phyloP scores from a whole-genome alignment of 2,329 filamentous ascomycete species.

The Phialophora expanda region DNA sequence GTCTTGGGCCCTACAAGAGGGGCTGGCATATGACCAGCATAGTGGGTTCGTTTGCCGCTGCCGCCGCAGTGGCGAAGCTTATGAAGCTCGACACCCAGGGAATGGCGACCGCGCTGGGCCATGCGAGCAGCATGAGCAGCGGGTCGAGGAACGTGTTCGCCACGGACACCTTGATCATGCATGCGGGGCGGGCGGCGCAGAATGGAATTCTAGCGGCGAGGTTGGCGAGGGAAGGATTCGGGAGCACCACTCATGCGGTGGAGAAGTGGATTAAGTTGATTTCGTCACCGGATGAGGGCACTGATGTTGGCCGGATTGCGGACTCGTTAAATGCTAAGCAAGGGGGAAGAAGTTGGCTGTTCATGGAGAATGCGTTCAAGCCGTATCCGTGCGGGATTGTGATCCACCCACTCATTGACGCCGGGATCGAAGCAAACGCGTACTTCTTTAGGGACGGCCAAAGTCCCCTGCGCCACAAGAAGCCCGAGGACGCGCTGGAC shows the following conservation, averaged over 20 bases:
- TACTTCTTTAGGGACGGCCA: conserved; percentile 1
- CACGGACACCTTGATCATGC: conserved; percentile 17
- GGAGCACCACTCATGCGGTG: conserved; percentile 4
- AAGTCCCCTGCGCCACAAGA: not conserved
- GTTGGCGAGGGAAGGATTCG: conserved; percentile 4
- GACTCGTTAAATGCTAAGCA: conserved; percentile 3
- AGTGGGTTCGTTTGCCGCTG: conserved; percentile 13
- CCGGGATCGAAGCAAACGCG: conserved; percentile 54
- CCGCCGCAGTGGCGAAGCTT: conserved; percentile 5
- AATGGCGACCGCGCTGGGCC: conserved; percentile 15
- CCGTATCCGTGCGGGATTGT: conserved; percentile 63
- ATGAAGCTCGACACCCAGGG: conserved; percentile 12
- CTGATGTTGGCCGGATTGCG: not conserved
- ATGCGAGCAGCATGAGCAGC: conserved; percentile 12
- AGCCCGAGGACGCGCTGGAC: conserved; percentile 7
- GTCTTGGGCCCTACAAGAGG: conserved; percentile 18
- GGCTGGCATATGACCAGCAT: conserved; percentile 20
- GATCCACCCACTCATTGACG: conserved; percentile 62
- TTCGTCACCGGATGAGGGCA: not conserved
- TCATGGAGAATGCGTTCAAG: conserved; percentile 60
- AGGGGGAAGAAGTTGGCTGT: conserved; percentile 4
- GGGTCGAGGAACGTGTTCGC: conserved; percentile 19
- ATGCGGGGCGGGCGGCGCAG: conserved; percentile 6
- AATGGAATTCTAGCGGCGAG: conserved; percentile 16
- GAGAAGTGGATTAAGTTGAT: conserved; percentile 10